These are phyloP conservation scores for Xylaria sp. DNA, from an alignment of 2,329 filamentous ascomycete genomes.

Conservation along the genomic window DNA sequence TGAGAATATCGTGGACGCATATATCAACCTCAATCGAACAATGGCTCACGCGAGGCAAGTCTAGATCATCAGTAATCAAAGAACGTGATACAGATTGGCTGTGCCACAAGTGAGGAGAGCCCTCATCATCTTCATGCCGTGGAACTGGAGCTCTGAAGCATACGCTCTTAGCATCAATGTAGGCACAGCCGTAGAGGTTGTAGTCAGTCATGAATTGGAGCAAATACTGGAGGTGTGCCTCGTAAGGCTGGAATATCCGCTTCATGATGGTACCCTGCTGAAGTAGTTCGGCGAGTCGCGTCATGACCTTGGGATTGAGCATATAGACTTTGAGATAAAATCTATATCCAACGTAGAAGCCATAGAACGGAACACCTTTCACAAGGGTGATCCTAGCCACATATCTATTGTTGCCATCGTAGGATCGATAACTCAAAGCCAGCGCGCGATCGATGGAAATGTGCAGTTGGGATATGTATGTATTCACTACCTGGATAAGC, in stretches of 20 bases:
- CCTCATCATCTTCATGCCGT: slow-evolving; percentile 63
- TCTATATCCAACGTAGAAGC: slow-evolving; percentile 89
- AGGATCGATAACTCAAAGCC: slow-evolving; percentile 79
- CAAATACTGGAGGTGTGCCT: slow-evolving; percentile 90
- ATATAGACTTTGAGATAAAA: slow-evolving; percentile 95
- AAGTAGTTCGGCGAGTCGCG: slow-evolving; percentile 83
- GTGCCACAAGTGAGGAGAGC: slow-evolving; percentile 77
- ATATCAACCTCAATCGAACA: slow-evolving; percentile 91
- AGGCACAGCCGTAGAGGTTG: slow-evolving; percentile 93
- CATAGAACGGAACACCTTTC: slow-evolving; percentile 95
- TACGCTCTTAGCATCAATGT: slow-evolving; percentile 74
- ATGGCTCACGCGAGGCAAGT: slow-evolving; percentile 79
- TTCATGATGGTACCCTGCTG: slow-evolving; percentile 89
- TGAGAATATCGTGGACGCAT: slow-evolving; percentile 85
- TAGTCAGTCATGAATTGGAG: slow-evolving; percentile 99
- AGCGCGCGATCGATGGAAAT: slow-evolving; percentile 90
- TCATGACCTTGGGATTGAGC: slow-evolving; percentile 85
- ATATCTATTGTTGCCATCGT: slow-evolving; percentile 70
- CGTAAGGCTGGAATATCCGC: slow-evolving; percentile 84
- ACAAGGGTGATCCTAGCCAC: slow-evolving; percentile 90
- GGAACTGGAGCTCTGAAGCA: slow-evolving; percentile 80
- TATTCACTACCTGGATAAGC: slow-evolving; percentile 59
- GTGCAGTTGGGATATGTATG: slow-evolving; percentile 79
- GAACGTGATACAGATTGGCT: slow-evolving; percentile 68
- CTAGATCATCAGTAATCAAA: slow-evolving; percentile 64